Evolutionary conservation across 1,284 basidiomycete genomes (phyloP).

Genomic region (Rhodotorula sp.): DNA sequence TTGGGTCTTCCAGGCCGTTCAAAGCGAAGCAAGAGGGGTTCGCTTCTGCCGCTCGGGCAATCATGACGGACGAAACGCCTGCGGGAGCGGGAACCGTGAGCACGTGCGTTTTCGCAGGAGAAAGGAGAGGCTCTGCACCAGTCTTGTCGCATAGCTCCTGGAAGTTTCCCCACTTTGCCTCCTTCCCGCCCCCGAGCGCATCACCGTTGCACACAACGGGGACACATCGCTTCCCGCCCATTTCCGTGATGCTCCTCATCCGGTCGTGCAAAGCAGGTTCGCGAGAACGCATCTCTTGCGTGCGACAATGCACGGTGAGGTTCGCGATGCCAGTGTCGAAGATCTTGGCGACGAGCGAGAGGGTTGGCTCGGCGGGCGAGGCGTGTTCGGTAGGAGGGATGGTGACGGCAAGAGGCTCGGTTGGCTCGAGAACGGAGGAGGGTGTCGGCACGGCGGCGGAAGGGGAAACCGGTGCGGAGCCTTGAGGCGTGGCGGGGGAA

Average conservation of each 20-base stretch:
- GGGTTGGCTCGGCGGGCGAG: constrained; percentile 54
- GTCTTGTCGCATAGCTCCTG: constrained; percentile 56
- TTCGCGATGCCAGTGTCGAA: constrained; percentile 82
- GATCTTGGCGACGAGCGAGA: constrained; percentile 81
- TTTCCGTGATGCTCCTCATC: constrained; percentile 78
- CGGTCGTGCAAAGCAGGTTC: constrained; percentile 78
- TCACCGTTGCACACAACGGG: constrained; percentile 94
- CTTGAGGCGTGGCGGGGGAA: neutral
- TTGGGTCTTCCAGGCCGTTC: constrained; percentile 63
- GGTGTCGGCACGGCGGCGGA: neutral
- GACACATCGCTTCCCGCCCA: constrained; percentile 64
- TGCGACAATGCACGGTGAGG: constrained; percentile 93
- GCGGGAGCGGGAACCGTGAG: neutral
- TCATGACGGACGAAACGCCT: constrained; percentile 93
- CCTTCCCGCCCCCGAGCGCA: constrained; percentile 63
- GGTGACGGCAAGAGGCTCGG: constrained; percentile 1
- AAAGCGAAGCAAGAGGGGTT: constrained; percentile 86
- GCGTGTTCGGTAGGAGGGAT: neutral
- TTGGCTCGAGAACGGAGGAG: neutral
- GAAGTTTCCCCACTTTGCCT: constrained; percentile 59
- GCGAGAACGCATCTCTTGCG: constrained; percentile 82
- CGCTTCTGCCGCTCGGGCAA: constrained; percentile 87
- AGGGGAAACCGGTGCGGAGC: neutral
- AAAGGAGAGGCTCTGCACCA: constrained; percentile 53
- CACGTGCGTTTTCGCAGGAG: neutral